A percentile compares a stretch with the other conserved stretches of the same genome.
Evolutionary conservation across 2,329 filamentous ascomycete genomes (phyloP).

Genomic region (Aspergillus flavus): DNA sequence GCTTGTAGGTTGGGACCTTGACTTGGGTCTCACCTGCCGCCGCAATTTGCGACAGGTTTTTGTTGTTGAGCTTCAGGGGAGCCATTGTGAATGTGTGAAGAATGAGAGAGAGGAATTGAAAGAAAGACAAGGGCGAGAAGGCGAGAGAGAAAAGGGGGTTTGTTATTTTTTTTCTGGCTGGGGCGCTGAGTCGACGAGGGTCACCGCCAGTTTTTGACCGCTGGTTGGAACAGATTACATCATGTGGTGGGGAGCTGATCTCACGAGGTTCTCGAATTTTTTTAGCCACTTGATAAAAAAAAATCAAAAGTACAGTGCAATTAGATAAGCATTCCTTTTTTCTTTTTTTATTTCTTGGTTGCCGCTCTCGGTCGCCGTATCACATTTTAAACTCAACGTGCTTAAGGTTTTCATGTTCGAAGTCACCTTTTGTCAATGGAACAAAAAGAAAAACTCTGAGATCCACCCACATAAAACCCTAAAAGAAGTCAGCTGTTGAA

Average conservation of each 20-base stretch:
- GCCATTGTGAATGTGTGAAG: slow-evolving; percentile 25
- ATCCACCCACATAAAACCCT: neutral
- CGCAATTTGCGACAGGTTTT: slow-evolving; percentile 43
- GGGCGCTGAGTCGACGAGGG: slow-evolving; percentile 7
- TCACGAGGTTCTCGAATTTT: neutral
- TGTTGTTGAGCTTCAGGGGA: slow-evolving; percentile 44
- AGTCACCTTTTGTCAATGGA: neutral
- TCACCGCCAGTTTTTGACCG: slow-evolving; percentile 23
- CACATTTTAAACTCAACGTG: neutral
- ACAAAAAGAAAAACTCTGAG: neutral
- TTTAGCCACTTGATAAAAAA: neutral
- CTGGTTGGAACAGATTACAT: slow-evolving; percentile 6
- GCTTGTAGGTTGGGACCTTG: slow-evolving; percentile 49
- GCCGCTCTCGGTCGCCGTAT: neutral
- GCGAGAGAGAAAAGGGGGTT: neutral
- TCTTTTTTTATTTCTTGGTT: neutral
- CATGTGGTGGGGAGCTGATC: slow-evolving; percentile 1
- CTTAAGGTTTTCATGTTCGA: neutral
- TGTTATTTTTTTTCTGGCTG: neutral
- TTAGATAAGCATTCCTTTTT: neutral
- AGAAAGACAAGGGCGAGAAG: neutral
- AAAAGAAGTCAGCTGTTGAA: neutral
- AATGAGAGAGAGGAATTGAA: neutral
- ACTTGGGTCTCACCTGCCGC: slow-evolving; percentile 30
- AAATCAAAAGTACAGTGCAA: neutral